Evolutionary conservation across 2,329 filamentous ascomycete species (phyloP), one percentile per base, ranked within the genome.

Genomic region (Colletotrichum agaves): DNA sequence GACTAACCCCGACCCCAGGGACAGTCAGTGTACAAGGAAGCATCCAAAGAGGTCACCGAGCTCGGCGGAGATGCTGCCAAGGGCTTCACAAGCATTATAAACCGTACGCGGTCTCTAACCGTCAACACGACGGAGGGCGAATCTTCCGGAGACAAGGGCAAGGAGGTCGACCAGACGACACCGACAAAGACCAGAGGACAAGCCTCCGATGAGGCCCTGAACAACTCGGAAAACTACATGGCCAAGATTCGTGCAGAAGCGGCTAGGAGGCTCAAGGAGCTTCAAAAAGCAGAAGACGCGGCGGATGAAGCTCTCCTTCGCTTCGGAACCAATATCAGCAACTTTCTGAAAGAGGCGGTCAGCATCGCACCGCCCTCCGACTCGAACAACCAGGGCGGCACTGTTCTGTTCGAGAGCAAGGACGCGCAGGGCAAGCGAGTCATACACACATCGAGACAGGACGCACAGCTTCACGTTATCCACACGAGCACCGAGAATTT

Each of bases 381-480:
- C 1, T 82, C 80, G 17, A 78, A 81, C 53, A 78, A 79, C 50
- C 78, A 87, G 72, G 82, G 83, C n/a, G 84, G 77, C 72, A 84
- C 91, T 55, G 88, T 97, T 35, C 84, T 98, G 4, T 99, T 98
- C 74, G 96, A 98, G 82, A 97, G 93, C 76, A 97, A 95, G 78
- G 95, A 98, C 78, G 89, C 92, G 5, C 88, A 89, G 56, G 95
- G 94, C 27, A 98, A 96, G 84, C 87, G 96, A 62, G 93, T 98
- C 15, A 97, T 98, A 71, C 96, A 99, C 78, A 93, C 93, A 1
- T 97, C 94, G 58, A 88, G 96, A 69, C 95, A 98, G 76, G 96
- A 99, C 75, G 96, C 96, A 1, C 96, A 98, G 79, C 83, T 99
- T 69, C 95, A 99, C 76, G 94, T 97, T 37, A 94, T 99, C 67